Conservation (phyloP, 2,329 filamentous ascomycete species). For the Diaporthe vexans region DNA sequence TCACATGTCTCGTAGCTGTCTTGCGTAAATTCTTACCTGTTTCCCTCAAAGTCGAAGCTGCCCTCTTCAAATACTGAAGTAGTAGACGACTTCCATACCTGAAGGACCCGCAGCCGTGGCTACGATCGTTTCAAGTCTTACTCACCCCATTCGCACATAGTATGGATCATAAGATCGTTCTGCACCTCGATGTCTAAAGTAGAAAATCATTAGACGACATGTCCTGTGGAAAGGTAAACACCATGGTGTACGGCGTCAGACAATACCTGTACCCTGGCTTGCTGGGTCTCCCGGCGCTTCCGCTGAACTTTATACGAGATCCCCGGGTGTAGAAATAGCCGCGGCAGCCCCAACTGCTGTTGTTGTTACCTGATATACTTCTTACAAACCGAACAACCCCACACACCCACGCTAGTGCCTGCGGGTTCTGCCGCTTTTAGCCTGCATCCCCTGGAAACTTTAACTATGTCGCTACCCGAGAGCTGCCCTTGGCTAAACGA, state of each 20-base stretch:
- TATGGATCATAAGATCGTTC: neutral
- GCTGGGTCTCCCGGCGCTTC: neutral
- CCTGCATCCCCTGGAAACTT: constrained; percentile 4
- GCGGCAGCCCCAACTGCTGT: constrained; percentile 1
- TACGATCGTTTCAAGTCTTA: neutral
- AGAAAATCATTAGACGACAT: neutral
- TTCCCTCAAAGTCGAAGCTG: neutral
- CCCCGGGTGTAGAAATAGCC: neutral
- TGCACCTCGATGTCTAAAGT: neutral
- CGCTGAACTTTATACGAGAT: constrained; percentile 4
- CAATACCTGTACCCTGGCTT: neutral
- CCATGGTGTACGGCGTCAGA: too few relatives aligned
- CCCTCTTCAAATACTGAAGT: neutral
- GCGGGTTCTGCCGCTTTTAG: constrained; percentile 5
- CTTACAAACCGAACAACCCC: neutral
- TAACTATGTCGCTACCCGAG: neutral
- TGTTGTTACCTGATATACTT: neutral
- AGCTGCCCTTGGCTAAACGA: neutral
- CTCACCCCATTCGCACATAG: neutral
- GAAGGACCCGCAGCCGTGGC: neutral
- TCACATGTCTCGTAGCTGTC: neutral
- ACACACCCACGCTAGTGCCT: neutral
- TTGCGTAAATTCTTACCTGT: neutral
- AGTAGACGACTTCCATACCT: neutral
- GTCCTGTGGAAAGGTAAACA: too few relatives aligned